Base-by-base conservation (phyloP, 352 stramenopile genomes). In the Phytophthora pluvialis region DNA sequence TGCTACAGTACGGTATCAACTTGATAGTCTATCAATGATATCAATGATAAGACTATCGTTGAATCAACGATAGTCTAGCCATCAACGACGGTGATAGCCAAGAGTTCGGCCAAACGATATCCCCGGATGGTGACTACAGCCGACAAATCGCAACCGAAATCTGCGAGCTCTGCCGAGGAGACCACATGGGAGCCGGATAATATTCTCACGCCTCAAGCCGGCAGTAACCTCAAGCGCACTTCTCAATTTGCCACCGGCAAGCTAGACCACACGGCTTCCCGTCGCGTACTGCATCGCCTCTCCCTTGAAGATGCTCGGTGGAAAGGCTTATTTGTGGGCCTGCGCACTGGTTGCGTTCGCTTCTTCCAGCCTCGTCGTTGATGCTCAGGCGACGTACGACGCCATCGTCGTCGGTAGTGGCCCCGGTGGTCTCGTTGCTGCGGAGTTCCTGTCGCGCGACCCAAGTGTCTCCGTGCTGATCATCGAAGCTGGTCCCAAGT, bases 381-480 rank as follows among this genome's bases (percentile, higher is more conserved):
- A 65, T n/a, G 69, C 56, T 13, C 68, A 81, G 29, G 62, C 60
- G 15, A 53, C 67, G 6, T 89, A 87, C 65, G 80, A 91, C 32
- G 78, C 80, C 10, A 72, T 89, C 44, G 58, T 89, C 53, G 61
- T 91, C 9, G 80, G 82, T 44, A 85, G 71, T 47, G 80, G 82
- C 9, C 80, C 82, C 25, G 82, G 80, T 5, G 82, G 80, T 11
- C 75, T 89, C 53, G 76, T 87, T 29, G 82, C 80, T 9, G 78
- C 82, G 26, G 79, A 91, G 67, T 86, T 72, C 60, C 55, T 91
- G 5, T 83, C 77, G 16, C 78, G 80, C 5, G 78, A 89, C 59
- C 59, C 82, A 2, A 71, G 25, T 32, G 64, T 88, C 4, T 80
- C 67, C 9, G 82, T 91, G 28, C 64, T 91, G 38, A 71, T 89